A percentile compares a stretch with the other conserved stretches of the same genome.
These are phyloP conservation scores for Penicillium cataractarum DNA, from an alignment of 495 filamentous ascomycete genomes.

Conservation along the genomic window DNA sequence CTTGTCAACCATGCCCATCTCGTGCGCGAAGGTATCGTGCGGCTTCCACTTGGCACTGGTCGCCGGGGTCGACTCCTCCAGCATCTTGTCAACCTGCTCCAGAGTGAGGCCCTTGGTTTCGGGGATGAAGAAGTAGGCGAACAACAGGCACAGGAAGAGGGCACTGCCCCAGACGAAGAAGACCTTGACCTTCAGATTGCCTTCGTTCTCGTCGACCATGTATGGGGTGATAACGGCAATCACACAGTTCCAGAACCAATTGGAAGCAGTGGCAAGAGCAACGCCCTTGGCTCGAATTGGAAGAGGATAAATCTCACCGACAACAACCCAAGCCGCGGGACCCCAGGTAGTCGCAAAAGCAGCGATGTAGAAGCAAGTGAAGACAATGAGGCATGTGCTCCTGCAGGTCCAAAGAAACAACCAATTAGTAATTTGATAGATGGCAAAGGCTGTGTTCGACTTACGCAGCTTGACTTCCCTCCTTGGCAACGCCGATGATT, in stretches of 20 bases:
- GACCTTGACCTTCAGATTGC: constrained; percentile 70
- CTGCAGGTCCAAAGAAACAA: constrained; percentile 1
- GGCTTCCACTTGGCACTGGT: constrained; percentile 73
- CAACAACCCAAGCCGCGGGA: constrained; percentile 76
- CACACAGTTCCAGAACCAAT: constrained; percentile 81
- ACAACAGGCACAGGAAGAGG: constrained; percentile 64
- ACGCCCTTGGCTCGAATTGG: constrained; percentile 78
- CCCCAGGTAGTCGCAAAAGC: constrained; percentile 84
- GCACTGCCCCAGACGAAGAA: constrained; percentile 80
- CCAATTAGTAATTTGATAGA: not conserved
- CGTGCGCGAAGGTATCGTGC: constrained; percentile 66
- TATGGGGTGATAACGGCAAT: constrained; percentile 73
- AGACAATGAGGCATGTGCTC: constrained; percentile 57
- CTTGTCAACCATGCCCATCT: constrained; percentile 60
- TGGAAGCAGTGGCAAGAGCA: constrained; percentile 74
- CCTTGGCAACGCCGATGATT: constrained; percentile 55
- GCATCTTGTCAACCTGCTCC: constrained; percentile 83
- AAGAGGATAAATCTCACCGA: constrained; percentile 81
- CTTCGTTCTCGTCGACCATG: constrained; percentile 64
- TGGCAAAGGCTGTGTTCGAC: not conserved
- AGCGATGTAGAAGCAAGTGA: constrained; percentile 84
- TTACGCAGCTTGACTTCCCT: constrained; percentile 32
- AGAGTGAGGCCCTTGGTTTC: constrained; percentile 85
- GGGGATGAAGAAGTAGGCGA: constrained; percentile 73
- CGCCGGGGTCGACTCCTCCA: constrained; percentile 76